Evolutionary conservation across 257 asterid genomes (phyloP).

Genomic region (Nemophila menziesii): DNA sequence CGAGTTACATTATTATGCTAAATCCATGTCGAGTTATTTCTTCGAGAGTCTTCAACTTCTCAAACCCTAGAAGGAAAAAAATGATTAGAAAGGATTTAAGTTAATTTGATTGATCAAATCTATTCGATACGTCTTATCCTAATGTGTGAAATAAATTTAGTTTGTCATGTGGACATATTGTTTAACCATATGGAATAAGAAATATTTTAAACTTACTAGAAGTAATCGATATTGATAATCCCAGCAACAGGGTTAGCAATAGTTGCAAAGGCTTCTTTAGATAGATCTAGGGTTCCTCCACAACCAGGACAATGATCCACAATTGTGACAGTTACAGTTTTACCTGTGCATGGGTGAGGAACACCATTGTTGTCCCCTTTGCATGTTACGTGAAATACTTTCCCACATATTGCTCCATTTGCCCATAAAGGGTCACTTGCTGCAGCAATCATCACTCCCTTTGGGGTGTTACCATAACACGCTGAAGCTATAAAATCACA

Average conservation of each 20-base stretch:
- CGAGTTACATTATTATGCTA: too few relatives aligned
- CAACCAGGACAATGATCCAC: conserved; percentile 46
- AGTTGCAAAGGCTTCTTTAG: conserved; percentile 27
- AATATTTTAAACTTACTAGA: conserved; percentile 18
- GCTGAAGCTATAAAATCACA: conserved; percentile 44
- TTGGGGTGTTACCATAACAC: conserved; percentile 22
- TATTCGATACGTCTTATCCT: too few relatives aligned
- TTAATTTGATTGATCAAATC: too few relatives aligned
- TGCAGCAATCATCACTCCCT: conserved; percentile 30
- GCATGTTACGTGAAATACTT: conserved; percentile 26
- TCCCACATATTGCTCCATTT: conserved; percentile 32
- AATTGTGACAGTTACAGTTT: conserved; percentile 27
- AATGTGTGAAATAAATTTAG: too few relatives aligned
- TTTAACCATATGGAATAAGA: too few relatives aligned
- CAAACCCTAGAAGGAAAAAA: too few relatives aligned
- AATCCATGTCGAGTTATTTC: too few relatives aligned
- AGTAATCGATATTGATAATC: conserved; percentile 25
- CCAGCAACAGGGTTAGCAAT: conserved; percentile 31
- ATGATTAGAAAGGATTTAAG: too few relatives aligned
- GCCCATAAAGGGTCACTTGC: conserved; percentile 33
- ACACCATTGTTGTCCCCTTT: conserved; percentile 27
- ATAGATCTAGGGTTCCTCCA: conserved; percentile 39
- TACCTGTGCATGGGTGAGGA: conserved; percentile 39
- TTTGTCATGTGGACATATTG: too few relatives aligned
- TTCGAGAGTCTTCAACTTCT: too few relatives aligned